Evolutionary conservation across 352 stramenopile species (phyloP), one percentile per base, ranked within the genome.

Genomic region (Phytophthora crassamura): DNA sequence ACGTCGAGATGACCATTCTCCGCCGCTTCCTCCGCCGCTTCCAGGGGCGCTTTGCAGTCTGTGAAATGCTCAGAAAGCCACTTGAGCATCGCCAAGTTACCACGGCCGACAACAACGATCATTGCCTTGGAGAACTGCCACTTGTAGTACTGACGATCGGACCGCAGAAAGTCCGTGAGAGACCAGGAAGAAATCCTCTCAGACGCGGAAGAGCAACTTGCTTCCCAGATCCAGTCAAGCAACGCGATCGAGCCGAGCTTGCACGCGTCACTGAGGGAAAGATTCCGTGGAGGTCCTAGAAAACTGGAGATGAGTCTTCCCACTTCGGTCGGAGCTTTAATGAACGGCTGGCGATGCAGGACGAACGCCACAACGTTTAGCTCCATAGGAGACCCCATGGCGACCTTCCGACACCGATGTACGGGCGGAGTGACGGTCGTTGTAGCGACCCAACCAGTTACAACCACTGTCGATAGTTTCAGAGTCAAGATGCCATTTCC

Each of bases 91-190:
- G 1, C 41, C 32, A 61, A 30, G 53, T 61, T 42, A 2, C 41
- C 54, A 16, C 41, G 54, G 8, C 7, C 32, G 4, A 42, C 54
- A 53, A 42, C 32, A 4, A 38, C 30, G 16, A 46, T 18, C 40
- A 61, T 20, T 10, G 53, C 43, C 5, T 47, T 46, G 4, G 33
- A 14, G 20, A 53, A 61, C 20, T 61, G 41, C 54, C 41, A 61
- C 0, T n/a, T 18, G 10, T 61, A 39, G 20, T 55, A 62, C n/a
- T 47, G 42, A 0, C 14, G 22, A 39, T 47, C 42, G 8, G 40
- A 53, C 18, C 41, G 32, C 4, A 53, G 9, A 25, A 9, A 47
- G 8, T 46, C 55, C n/a, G 12, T 32, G 3, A 62, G 54, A 28
- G 42, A 40, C 54, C 54, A 62, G 11, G 20, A 11, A 6, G 30